Evolutionary conservation across 441 rosid species (phyloP), one percentile per base, ranked within the genome.

Genomic region (Arabidopsis lyrata): DNA sequence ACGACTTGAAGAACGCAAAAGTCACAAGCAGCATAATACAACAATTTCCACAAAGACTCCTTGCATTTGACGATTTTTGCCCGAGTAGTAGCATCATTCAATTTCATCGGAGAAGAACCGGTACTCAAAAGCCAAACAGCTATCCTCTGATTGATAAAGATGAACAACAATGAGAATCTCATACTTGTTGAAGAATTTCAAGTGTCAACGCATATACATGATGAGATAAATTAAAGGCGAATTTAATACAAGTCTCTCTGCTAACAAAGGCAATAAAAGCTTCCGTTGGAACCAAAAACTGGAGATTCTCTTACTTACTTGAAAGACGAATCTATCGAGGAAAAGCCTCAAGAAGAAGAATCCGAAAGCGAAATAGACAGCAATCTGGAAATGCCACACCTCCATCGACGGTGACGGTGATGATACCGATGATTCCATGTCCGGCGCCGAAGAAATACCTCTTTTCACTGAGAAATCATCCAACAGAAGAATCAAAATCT

Each of bases 31-130:
- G 86, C 92, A 67, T 86, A 93, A 78, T 88, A 93, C 63, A 84
- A 67, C 20, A 95, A 72, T 75, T 91, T 95, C 99, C 99, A 95
- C 84, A 95, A 60, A 16, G 99, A 95, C 52, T 95, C 99, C 4
- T 90, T 82, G 81, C 93, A 86, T 80, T 95, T 95, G n/a, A 65
- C 79, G 61, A 90, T 73, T 66, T 88, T 88, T 1, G 85, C 86
- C 1, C 31, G 62, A 34, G 82, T 76, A 38, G 81, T 75, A 32
- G 83, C 77, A 58, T 90, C 88, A 45, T 87, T 81, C 47, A 85
- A 63, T 80, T 80, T 90, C 35, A 81, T 64, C 1, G 86, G 81
- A 38, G 53, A 68, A 64, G 78, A 76, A 63, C 85, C 86, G 5
- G 66, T 68, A 14, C 47, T 48, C 82, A 82, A 72, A 66, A 91